These are phyloP conservation scores for Prunus mongolica DNA, from an alignment of 306 rosid genomes.

Conservation along the genomic window DNA sequence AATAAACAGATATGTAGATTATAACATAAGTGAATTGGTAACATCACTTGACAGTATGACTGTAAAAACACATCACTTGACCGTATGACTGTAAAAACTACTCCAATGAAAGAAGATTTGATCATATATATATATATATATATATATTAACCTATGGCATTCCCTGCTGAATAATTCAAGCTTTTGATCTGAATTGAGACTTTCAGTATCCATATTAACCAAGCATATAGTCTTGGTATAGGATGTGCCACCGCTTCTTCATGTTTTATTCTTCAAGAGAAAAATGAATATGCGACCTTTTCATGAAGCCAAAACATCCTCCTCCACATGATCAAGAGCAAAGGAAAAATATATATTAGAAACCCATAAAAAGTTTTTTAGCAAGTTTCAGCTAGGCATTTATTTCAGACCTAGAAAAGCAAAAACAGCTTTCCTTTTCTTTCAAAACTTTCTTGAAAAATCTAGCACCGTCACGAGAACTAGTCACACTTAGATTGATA, in stretches of 20 bases:
- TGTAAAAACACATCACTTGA: no score
- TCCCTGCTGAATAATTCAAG: neutral
- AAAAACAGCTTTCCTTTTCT: slow-evolving; percentile 24
- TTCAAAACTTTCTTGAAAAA: slow-evolving; percentile 39
- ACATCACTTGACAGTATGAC: no score
- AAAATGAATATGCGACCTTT: neutral
- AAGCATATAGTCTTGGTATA: neutral
- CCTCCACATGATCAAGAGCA: neutral
- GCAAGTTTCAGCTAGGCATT: slow-evolving; percentile 1
- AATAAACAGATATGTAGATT: no score
- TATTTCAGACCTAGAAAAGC: slow-evolving; percentile 35
- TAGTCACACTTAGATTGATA: slow-evolving; percentile 26
- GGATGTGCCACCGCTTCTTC: neutral
- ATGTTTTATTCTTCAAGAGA: neutral
- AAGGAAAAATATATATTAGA: no score
- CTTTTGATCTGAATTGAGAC: neutral
- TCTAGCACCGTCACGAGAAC: slow-evolving; percentile 44
- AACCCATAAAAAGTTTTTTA: neutral
- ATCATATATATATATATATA: neutral
- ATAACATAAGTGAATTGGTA: no score
- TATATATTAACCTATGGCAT: neutral
- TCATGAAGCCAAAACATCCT: slow-evolving; percentile 6
- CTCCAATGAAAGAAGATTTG: neutral
- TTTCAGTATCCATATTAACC: neutral
- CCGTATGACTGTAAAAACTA: no score